Conservation (phyloP, 257 asterid genomes). For the Jasminum sambac region DNA sequence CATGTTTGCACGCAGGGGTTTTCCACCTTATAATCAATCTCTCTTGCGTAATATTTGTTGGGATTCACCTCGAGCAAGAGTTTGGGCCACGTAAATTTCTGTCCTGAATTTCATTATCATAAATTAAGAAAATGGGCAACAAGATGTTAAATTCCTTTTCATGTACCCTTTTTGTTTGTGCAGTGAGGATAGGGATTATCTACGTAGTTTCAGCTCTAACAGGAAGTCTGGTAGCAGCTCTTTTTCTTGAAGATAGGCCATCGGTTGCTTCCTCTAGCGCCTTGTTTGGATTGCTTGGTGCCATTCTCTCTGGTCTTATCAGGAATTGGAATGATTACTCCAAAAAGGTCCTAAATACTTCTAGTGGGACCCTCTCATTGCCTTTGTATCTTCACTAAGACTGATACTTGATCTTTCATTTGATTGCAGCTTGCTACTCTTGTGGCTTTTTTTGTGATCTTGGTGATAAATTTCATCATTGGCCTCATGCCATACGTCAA, state of each 20-base stretch:
- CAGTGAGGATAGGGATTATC: slow-evolving; percentile 68
- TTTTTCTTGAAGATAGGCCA: slow-evolving; percentile 75
- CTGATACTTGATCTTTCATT: slow-evolving; percentile 14
- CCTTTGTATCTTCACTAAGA: slow-evolving; percentile 11
- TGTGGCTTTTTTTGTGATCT: slow-evolving; percentile 37
- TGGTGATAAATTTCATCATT: slow-evolving; percentile 46
- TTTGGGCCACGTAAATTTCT: slow-evolving; percentile 68
- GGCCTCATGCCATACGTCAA: slow-evolving; percentile 77
- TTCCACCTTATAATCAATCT: slow-evolving; percentile 72
- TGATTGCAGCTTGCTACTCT: slow-evolving; percentile 60
- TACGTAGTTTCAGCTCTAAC: slow-evolving; percentile 68
- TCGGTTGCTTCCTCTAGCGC: slow-evolving; percentile 84
- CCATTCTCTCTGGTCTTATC: slow-evolving; percentile 68
- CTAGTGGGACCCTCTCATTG: not conserved
- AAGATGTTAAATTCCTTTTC: not conserved
- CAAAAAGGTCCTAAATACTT: slow-evolving; percentile 49
- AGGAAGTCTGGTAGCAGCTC: slow-evolving; percentile 70
- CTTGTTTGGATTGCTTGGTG: slow-evolving; percentile 82
- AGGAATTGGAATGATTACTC: slow-evolving; percentile 67
- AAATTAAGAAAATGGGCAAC: not conserved
- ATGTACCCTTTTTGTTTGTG: slow-evolving; percentile 20
- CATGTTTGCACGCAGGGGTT: slow-evolving; percentile 82
- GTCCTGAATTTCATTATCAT: not conserved
- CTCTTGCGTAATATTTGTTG: slow-evolving; percentile 63
- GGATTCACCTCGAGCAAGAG: slow-evolving; percentile 89